Conservation (phyloP, 495 filamentous ascomycete genomes). For the Neurospora terricola region DNA sequence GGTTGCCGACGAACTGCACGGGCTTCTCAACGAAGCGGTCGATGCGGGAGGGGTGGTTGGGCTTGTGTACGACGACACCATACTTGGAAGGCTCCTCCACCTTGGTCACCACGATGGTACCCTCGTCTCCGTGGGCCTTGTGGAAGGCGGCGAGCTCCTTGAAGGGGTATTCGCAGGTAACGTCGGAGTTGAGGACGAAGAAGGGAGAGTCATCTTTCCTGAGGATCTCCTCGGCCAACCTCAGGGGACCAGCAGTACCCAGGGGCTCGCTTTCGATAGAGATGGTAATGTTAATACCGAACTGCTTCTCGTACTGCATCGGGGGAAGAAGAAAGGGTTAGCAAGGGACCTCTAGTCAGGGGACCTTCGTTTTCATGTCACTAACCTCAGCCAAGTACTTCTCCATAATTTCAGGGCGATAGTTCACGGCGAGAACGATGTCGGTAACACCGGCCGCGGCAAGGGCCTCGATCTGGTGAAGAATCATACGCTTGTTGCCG, state of each 20-base stretch:
- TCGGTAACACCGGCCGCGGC: slow-evolving; percentile 94
- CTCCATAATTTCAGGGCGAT: slow-evolving; percentile 94
- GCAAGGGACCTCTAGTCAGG: not conserved
- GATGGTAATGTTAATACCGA: slow-evolving; percentile 90
- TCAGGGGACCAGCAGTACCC: slow-evolving; percentile 91
- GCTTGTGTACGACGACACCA: slow-evolving; percentile 97
- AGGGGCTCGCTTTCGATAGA: slow-evolving; percentile 93
- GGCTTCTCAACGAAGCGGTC: slow-evolving; percentile 99
- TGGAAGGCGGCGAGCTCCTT: slow-evolving; percentile 82
- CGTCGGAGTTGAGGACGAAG: slow-evolving; percentile 98
- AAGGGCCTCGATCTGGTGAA: slow-evolving; percentile 93
- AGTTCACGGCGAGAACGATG: slow-evolving; percentile 97
- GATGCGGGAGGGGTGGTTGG: slow-evolving; percentile 81
- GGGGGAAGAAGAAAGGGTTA: not conserved
- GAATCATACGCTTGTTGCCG: slow-evolving; percentile 97
- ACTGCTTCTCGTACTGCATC: slow-evolving; percentile 78
- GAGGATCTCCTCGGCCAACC: slow-evolving; percentile 88
- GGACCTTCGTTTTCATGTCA: not conserved
- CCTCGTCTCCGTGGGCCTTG: slow-evolving; percentile 85
- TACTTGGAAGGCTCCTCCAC: slow-evolving; percentile 99
- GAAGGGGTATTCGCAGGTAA: slow-evolving; percentile 98
- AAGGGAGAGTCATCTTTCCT: slow-evolving; percentile 90
- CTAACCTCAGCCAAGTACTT: slow-evolving; percentile 44
- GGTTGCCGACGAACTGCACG: slow-evolving; percentile 97
- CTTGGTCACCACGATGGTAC: slow-evolving; percentile 98